These are phyloP conservation scores for Neophaeococcomyces aloes DNA, from an alignment of 2,329 filamentous ascomycete species.

Conservation along the genomic window DNA sequence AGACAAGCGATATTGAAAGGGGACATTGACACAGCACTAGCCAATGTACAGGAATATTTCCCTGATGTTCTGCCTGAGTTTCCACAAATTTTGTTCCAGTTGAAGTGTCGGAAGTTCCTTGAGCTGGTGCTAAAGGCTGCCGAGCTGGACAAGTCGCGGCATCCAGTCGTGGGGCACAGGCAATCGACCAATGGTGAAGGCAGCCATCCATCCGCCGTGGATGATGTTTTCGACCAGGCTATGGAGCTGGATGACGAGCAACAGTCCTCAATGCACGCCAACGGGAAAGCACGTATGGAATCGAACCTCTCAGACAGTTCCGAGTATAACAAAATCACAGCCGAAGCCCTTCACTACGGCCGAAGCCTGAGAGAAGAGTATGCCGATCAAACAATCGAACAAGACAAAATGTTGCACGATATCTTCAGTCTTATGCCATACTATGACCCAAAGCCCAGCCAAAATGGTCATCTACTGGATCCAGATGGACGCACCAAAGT, in stretches of 20 bases:
- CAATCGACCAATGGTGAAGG: constrained; percentile 32
- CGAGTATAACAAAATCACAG: constrained; percentile 45
- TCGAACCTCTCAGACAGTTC: constrained; percentile 25
- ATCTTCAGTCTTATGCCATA: constrained; percentile 88
- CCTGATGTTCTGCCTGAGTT: constrained; percentile 69
- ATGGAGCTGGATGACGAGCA: constrained; percentile 50
- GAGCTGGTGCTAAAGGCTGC: constrained; percentile 78
- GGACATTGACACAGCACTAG: constrained; percentile 82
- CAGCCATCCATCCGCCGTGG: constrained; percentile 14
- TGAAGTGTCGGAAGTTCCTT: constrained; percentile 84
- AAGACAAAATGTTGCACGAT: constrained; percentile 64
- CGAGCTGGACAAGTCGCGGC: constrained; percentile 47
- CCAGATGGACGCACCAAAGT: constrained; percentile 62
- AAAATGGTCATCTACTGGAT: constrained; percentile 69
- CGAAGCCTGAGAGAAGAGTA: constrained; percentile 70
- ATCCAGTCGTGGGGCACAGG: constrained; percentile 27
- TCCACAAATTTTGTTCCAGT: constrained; percentile 73
- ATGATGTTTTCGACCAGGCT: constrained; percentile 39
- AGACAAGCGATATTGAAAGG: constrained; percentile 78
- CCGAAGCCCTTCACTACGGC: constrained; percentile 67
- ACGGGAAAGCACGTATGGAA: constrained; percentile 24
- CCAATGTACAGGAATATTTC: constrained; percentile 67
- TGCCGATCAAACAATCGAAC: constrained; percentile 56
- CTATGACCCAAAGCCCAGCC: constrained; percentile 63
- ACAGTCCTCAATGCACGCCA: constrained; percentile 21